Conservation (phyloP, 1,139 yeast species). For the Pichia sp. region DNA sequence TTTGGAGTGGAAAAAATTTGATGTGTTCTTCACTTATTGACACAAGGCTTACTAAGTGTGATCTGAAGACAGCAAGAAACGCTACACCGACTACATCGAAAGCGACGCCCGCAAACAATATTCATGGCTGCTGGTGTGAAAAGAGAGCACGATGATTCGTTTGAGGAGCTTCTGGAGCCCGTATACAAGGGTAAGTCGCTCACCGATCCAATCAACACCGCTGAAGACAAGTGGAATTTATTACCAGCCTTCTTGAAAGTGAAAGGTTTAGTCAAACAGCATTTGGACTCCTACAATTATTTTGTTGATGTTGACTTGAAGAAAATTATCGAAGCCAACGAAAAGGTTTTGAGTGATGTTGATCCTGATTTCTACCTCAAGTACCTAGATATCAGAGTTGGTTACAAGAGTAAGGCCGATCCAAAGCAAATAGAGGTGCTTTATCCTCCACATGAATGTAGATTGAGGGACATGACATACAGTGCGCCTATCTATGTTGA, state of each 20-base stretch:
- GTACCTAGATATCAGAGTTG: slow-evolving; percentile 87
- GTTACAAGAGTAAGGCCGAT: slow-evolving; percentile 50
- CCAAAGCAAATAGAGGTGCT: slow-evolving; percentile 53
- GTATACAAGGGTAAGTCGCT: slow-evolving; percentile 78
- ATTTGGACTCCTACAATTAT: slow-evolving; percentile 91
- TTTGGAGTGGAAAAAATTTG: too few relatives aligned
- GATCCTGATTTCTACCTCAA: slow-evolving; percentile 95
- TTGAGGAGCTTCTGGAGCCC: slow-evolving; percentile 72
- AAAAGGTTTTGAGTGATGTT: slow-evolving; percentile 82
- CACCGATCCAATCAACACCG: slow-evolving; percentile 84
- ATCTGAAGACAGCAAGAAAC: too few relatives aligned
- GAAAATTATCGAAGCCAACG: slow-evolving; percentile 88
- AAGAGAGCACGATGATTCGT: slow-evolving; percentile 33
- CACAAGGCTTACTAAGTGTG: too few relatives aligned
- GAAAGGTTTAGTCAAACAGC: slow-evolving; percentile 95
- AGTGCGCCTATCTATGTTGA: slow-evolving; percentile 96
- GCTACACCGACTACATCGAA: too few relatives aligned
- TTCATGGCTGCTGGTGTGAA: slow-evolving; percentile 11
- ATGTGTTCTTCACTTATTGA: too few relatives aligned
- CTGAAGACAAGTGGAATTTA: slow-evolving; percentile 92
- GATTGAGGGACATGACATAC: slow-evolving; percentile 89
- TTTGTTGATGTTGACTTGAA: slow-evolving; percentile 90
- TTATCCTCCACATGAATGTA: slow-evolving; percentile 92
- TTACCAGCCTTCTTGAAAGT: slow-evolving; percentile 93
- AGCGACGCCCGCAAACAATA: too few relatives aligned